These are phyloP conservation scores for Leucosporidium yakuticum DNA, from an alignment of 768 basidiomycete species.

Conservation along the genomic window DNA sequence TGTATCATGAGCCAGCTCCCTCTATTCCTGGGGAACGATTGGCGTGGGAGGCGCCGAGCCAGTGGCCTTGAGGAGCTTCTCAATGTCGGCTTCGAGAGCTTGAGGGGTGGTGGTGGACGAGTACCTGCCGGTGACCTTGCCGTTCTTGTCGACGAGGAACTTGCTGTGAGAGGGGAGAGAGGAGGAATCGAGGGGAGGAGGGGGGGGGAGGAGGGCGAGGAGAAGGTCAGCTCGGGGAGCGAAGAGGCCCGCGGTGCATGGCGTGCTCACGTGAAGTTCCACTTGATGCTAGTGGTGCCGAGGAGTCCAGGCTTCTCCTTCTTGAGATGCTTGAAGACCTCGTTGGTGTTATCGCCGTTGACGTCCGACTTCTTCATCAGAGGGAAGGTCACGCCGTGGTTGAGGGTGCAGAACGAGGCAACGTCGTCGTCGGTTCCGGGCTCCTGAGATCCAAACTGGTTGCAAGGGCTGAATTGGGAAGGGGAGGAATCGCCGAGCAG, in stretches of 20 bases:
- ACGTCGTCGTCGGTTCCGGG: constrained; percentile 74
- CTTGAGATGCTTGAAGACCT: constrained; percentile 78
- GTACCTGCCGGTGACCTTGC: constrained; percentile 65
- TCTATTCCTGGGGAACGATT: neutral
- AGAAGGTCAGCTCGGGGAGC: neutral
- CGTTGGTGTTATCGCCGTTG: constrained; percentile 76
- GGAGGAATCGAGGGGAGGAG: neutral
- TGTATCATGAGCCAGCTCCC: too few species aligned
- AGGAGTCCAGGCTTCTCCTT: constrained; percentile 65
- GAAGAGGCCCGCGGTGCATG: neutral
- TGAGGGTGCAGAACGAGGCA: constrained; percentile 59
- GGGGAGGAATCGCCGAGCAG: constrained; percentile 43
- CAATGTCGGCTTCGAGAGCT: constrained; percentile 58
- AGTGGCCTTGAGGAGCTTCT: constrained; percentile 51
- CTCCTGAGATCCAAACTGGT: constrained; percentile 86
- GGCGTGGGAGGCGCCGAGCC: neutral
- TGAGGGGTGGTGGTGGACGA: constrained; percentile 62
- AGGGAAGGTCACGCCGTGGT: constrained; percentile 85
- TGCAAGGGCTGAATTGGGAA: constrained; percentile 81
- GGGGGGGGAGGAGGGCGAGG: neutral
- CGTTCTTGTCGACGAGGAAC: constrained; percentile 63
- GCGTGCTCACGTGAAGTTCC: constrained; percentile 73
- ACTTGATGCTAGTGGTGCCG: constrained; percentile 52
- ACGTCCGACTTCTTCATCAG: constrained; percentile 85
- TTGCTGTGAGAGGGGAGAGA: constrained; percentile 25